Evolutionary conservation across 352 stramenopile species (phyloP), one percentile per base, ranked within the genome.

Genomic region (Phytopythium aichiense): DNA sequence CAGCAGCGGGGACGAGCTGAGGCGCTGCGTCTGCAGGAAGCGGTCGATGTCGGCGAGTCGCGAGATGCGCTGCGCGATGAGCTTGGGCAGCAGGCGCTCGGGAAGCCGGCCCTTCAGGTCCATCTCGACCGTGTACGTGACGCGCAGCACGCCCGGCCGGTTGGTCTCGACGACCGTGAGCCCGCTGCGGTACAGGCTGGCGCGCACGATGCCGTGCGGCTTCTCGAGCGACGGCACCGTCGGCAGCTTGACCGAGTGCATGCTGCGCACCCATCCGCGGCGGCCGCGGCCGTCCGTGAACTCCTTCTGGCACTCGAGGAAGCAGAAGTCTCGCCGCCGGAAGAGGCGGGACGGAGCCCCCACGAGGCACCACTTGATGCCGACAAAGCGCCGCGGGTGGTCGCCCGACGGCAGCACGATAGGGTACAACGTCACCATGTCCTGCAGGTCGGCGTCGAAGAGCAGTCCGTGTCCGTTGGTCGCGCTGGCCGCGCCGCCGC

Each of bases 51-150:
- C 79, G 9, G 80, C 84, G 6, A 93, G 61, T 12, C 76, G 68
- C 16, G 78, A 82, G 48, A 93, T 85, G 7, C 84, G 81, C 50
- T 91, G 77, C 20, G 78, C 71, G 18, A 93, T 58, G 48, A 93
- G 91, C 2, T 66, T 71, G 9, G 80, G 78, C 62, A 90, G 73
- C 15, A 91, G 64, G 46, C 76, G 66, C 63, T 91, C 68, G 5
- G 81, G 79, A 58, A 91, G 87, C n/a, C 79, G 73, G 42, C 86
- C 84, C 60, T 95, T 95, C 18, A 95, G 69, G 56, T 95, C 85
- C 63, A 95, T 84, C 58, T 95, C 84, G 33, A 95, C 74, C 12
- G 84, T 93, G 66, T 95, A 91, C 53, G 84, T 95, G 48, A 90
- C 83, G 60, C 80, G 71, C 12, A 95, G 60, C 30, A 92, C 79